Evolutionary conservation across 2,329 filamentous ascomycete genomes (phyloP).

Genomic region (Ceratocystis cubensis): DNA sequence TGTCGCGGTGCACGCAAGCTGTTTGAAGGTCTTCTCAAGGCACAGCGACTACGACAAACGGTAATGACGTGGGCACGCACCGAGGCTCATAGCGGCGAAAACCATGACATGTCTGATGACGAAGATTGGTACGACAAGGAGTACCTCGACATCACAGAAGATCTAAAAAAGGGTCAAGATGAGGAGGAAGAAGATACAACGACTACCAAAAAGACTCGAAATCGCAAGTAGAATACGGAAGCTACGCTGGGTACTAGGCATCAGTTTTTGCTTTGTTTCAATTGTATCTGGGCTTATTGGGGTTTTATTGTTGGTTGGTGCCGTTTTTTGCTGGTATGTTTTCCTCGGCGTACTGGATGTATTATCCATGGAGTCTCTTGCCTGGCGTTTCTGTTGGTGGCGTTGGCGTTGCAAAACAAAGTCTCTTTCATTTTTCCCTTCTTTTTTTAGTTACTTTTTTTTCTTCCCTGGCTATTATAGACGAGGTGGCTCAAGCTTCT

Average conservation of each 20-base stretch:
- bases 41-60: slow-evolving; percentile 56
- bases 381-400: not conserved
- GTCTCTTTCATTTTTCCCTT: not conserved
- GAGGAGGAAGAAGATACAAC: slow-evolving; percentile 65
- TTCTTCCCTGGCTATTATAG: too few relatives aligned
- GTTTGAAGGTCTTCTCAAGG: slow-evolving; percentile 57
- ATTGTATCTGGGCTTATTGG: not conserved
- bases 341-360: too few relatives aligned
- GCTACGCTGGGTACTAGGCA: too few relatives aligned
- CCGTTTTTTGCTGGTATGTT: too few relatives aligned
- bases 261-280: too few relatives aligned
- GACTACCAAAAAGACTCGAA: slow-evolving; percentile 49
- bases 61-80: slow-evolving; percentile 67
- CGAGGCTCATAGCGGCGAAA: slow-evolving; percentile 55
- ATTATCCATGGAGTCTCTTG: not conserved
- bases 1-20: slow-evolving; percentile 57
- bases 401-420: slow-evolving; percentile 4
- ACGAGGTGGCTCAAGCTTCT: not conserved
- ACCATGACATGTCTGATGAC: slow-evolving; percentile 69
- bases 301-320: not conserved
- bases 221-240: slow-evolving; percentile 33
- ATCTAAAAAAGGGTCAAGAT: slow-evolving; percentile 69
- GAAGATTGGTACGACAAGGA: slow-evolving; percentile 83
- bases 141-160: slow-evolving; percentile 62
- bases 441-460: not conserved